Conservation (phyloP, 163 green algal species). For the Scenedesmus sp. region DNA sequence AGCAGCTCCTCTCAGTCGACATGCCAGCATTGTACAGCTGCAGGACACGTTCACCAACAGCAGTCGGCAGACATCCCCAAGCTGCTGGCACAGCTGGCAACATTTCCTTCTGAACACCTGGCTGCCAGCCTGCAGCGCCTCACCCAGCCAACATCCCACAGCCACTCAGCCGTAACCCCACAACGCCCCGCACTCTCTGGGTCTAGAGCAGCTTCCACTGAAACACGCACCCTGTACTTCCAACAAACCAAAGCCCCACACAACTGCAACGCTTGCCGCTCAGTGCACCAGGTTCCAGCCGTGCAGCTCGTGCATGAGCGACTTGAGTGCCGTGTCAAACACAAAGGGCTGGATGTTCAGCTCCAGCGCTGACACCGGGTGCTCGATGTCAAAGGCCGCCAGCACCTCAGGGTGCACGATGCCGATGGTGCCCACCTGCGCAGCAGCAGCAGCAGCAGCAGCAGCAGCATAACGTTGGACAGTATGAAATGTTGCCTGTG, state of each 20-base stretch:
- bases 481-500: too few relatives aligned
- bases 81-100: too few relatives aligned
- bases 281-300: slow-evolving; percentile 44
- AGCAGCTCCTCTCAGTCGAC: too few relatives aligned
- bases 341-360: slow-evolving; percentile 95
- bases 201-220: too few relatives aligned
- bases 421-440: slow-evolving; percentile 85
- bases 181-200: too few relatives aligned
- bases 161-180: too few relatives aligned
- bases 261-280: neutral
- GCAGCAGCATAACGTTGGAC: neutral
- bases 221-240: neutral
- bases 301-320: slow-evolving; percentile 54
- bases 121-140: too few relatives aligned
- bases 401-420: slow-evolving; percentile 97
- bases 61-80: too few relatives aligned
- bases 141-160: too few relatives aligned
- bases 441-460: neutral
- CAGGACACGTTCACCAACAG: too few relatives aligned
- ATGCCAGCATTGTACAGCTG: too few relatives aligned
- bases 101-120: too few relatives aligned
- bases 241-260: neutral
- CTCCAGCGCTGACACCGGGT: slow-evolving; percentile 95
- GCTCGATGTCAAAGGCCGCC: slow-evolving; percentile 90
- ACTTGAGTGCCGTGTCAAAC: slow-evolving; percentile 84